Evolutionary conservation across 805 yeast species (phyloP).

Genomic region (Ogataea paraovalis): DNA sequence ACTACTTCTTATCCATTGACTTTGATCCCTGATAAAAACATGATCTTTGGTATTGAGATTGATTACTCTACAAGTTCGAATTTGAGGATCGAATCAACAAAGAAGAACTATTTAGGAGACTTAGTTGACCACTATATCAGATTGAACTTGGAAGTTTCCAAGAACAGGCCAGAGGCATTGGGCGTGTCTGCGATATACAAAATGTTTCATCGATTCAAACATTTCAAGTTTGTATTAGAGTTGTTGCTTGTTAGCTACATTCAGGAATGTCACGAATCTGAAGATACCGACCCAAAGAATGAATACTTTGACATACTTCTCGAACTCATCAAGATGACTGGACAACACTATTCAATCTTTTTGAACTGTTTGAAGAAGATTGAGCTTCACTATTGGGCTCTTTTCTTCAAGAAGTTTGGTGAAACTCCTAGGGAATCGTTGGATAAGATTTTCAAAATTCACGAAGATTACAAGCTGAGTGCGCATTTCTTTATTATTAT

Average conservation of each 20-base stretch:
- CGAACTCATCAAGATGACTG: conserved; percentile 32
- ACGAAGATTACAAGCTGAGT: conserved; percentile 41
- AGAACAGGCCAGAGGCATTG: conserved; percentile 21
- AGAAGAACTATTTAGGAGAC: conserved; percentile 41
- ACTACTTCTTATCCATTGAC: conserved; percentile 47
- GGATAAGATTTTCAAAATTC: conserved; percentile 33
- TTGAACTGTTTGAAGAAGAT: conserved; percentile 52
- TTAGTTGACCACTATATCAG: conserved; percentile 45
- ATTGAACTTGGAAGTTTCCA: conserved; percentile 22
- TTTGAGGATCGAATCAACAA: conserved; percentile 31
- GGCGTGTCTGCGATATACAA: conserved; percentile 29
- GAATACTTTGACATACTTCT: conserved; percentile 29
- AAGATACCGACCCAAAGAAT: conserved; percentile 20
- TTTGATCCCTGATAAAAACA: conserved; percentile 42
- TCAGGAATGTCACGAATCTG: conserved; percentile 30
- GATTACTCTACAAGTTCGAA: conserved; percentile 28
- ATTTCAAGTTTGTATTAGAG: conserved; percentile 48
- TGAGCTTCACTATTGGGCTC: conserved; percentile 48
- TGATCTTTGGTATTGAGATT: conserved; percentile 47
- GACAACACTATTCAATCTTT: conserved; percentile 34
- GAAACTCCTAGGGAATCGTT: conserved; percentile 44
- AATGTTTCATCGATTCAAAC: conserved; percentile 38
- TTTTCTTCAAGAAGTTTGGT: conserved; percentile 39
- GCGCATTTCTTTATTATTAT: conserved; percentile 51
- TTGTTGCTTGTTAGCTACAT: conserved; percentile 40